phyloP scores from a whole-genome alignment of 2,329 filamentous ascomycete species.

The Bipolaris zeicola region DNA sequence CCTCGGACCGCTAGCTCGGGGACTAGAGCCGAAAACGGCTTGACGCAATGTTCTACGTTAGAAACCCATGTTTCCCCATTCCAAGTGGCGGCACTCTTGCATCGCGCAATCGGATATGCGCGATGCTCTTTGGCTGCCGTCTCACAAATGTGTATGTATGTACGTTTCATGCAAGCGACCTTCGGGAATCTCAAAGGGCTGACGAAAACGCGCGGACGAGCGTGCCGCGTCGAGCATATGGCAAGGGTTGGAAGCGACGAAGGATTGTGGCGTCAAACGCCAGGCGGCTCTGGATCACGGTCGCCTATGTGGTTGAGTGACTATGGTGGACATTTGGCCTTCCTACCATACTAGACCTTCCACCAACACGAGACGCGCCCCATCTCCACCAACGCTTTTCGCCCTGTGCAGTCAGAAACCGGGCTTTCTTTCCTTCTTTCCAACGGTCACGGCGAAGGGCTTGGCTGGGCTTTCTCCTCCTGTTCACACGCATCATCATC shows the following conservation, averaged over 20 bases:
- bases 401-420: constrained; percentile 6
- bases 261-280: constrained; percentile 9
- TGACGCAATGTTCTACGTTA: background rate
- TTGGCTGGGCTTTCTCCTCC: too few species aligned
- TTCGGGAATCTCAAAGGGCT: background rate
- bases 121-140: background rate
- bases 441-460: too few species aligned
- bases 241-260: background rate
- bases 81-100: too few species aligned
- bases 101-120: too few species aligned
- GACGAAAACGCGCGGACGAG: background rate
- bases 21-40: background rate
- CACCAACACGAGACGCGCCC: constrained; percentile 5
- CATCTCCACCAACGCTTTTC: constrained; percentile 8
- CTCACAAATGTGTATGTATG: background rate
- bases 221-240: background rate
- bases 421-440: too few species aligned
- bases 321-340: background rate
- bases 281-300: constrained; percentile 4
- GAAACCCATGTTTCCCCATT: constrained; percentile 1
- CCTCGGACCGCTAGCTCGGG: constrained; percentile 15
- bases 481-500: too few species aligned
- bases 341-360: background rate
- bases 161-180: background rate
- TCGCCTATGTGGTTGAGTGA: too few species aligned